Evolutionary conservation across 2,329 filamentous ascomycete species (phyloP).

Genomic region (Sarocladiaceae sp.): DNA sequence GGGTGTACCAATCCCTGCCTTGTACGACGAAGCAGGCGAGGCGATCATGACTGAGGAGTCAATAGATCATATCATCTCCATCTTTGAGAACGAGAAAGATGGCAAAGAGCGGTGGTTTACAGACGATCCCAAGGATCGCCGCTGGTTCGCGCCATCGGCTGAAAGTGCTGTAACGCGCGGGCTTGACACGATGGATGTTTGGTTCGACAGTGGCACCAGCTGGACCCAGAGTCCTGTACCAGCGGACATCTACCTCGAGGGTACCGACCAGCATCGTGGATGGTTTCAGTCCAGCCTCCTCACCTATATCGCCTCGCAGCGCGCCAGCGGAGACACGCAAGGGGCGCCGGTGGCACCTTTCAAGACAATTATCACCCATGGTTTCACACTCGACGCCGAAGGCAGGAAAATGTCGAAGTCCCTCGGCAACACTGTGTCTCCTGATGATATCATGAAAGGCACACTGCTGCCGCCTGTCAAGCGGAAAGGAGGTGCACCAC

Average conservation of each 20-base stretch:
- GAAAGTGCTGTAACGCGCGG: constrained; percentile 59
- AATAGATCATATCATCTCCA: constrained; percentile 75
- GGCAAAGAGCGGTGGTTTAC: constrained; percentile 76
- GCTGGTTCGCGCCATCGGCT: constrained; percentile 64
- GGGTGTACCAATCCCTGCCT: constrained; percentile 91
- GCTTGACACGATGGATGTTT: constrained; percentile 97
- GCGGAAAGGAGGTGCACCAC: constrained; percentile 43
- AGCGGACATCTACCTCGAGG: constrained; percentile 89
- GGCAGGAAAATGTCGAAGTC: constrained; percentile 99
- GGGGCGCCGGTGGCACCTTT: constrained; percentile 59
- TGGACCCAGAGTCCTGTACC: constrained; percentile 60
- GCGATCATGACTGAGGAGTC: constrained; percentile 74
- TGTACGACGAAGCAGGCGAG: constrained; percentile 68
- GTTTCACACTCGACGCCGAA: constrained; percentile 81
- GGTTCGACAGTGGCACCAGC: constrained; percentile 97
- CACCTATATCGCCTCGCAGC: constrained; percentile 67
- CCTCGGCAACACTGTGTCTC: constrained; percentile 78
- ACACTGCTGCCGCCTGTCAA: constrained; percentile 66
- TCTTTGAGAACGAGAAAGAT: constrained; percentile 74
- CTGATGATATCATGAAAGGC: constrained; percentile 79
- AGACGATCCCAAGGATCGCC: constrained; percentile 65
- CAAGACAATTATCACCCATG: constrained; percentile 86
- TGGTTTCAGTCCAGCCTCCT: constrained; percentile 98
- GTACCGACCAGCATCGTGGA: constrained; percentile 90
- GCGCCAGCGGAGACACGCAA: constrained; percentile 16